These are phyloP conservation scores for Trichosanthes truncata DNA, from an alignment of 306 rosid species.

Conservation along the genomic window DNA sequence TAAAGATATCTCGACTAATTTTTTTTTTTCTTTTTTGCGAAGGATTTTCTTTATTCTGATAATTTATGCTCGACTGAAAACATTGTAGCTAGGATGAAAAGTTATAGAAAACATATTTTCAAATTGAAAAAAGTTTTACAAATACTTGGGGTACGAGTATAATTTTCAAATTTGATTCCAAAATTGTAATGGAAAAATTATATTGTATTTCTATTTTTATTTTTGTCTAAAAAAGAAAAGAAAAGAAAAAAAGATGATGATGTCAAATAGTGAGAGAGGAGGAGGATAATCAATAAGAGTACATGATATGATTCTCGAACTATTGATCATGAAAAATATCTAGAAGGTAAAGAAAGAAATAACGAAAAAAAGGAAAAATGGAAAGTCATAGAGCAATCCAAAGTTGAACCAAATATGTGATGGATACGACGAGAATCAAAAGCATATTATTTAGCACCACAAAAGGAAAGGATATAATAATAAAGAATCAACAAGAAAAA, in stretches of 20 bases:
- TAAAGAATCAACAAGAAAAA: neutral
- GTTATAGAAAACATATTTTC: neutral
- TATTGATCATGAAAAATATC: neutral
- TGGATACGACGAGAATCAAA: neutral
- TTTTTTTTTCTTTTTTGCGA: too few relatives aligned
- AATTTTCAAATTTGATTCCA: neutral
- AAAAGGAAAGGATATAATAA: neutral
- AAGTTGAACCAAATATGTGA: neutral
- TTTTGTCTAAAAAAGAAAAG: neutral
- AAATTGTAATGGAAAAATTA: neutral
- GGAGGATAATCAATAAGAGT: neutral
- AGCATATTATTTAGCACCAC: neutral
- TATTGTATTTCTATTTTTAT: neutral
- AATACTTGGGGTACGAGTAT: neutral
- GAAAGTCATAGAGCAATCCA: neutral
- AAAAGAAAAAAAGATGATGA: neutral
- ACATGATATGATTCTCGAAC: neutral
- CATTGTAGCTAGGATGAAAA: neutral
- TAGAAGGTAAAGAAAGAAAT: neutral
- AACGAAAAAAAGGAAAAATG: neutral
- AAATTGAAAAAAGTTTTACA: neutral
- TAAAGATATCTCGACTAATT: neutral
- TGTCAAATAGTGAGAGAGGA: neutral
- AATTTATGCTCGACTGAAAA: too few relatives aligned
- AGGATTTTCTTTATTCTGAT: too few relatives aligned